Evolutionary conservation across 352 stramenopile genomes (phyloP), one percentile per base, ranked within the genome.

Genomic region (Blastocystis sp.): DNA sequence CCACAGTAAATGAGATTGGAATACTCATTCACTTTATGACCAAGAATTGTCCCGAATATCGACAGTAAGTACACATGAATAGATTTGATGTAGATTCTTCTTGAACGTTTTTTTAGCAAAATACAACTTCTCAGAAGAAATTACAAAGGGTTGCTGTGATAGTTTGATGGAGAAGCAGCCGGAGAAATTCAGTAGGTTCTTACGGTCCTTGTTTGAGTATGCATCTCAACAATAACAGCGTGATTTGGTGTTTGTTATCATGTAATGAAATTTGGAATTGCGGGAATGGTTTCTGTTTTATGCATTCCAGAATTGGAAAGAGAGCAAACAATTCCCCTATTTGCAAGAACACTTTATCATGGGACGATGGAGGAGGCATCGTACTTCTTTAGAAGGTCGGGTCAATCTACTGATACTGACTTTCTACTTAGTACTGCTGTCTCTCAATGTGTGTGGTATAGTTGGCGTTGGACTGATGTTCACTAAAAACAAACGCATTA

Each of bases 61-160:
- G 15, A 4, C n/a, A 30, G 73, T 84, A 37, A 1, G 73, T 42
- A 1, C 33, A 13, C 9, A 35, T n/a, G 27, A 33, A 62, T 17
- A 13, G 54, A n/a, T 68, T 53, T 69, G 3, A 17, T 35, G 22
- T 84, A 84, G 73, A 30, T 84, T 58, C 27, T 84, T 84, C 53
- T 64, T 84, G 13, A 57, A 64, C 53, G 73, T 84, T 54, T 84
- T 84, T 48, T 64, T 84, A 64, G 30, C 51, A 9, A 84, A 84
- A 13, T 24, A 33, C 19, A 56, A 57, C 15, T 66, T 53, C 35
- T 66, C 73, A 15, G 17, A 66, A 11, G 73, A 84, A 19, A 44
- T 66, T 9, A 48, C 68, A 4, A 19, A 40, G 51, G 51, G 30
- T 22, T 84, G 66, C 53, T n/a, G 27, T 24, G 48, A 19, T 57